Conservation (phyloP, 306 rosid species). For the Prunus mira region DNA sequence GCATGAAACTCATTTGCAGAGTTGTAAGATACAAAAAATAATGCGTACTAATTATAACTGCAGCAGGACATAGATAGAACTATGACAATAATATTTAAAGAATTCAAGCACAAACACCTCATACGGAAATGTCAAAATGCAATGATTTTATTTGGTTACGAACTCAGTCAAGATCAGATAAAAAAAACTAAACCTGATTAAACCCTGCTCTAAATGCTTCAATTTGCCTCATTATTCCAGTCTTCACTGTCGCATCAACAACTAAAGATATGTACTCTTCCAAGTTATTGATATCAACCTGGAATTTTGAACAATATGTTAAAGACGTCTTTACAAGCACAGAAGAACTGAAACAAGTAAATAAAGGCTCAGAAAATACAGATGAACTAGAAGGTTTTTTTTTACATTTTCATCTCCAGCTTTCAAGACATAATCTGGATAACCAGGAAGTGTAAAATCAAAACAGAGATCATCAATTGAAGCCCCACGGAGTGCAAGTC, state of each 20-base stretch:
- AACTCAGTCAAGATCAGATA: background rate
- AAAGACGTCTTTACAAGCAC: conserved; percentile 5
- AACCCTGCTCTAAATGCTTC: conserved; percentile 96
- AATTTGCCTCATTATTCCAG: conserved; percentile 76
- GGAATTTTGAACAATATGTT: conserved; percentile 18
- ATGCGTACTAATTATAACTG: background rate
- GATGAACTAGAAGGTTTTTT: conserved; percentile 5
- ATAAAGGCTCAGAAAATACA: background rate
- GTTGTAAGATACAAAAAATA: background rate
- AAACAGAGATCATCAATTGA: conserved; percentile 80
- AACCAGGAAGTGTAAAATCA: conserved; percentile 93
- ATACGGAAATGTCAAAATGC: background rate
- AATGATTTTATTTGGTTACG: background rate
- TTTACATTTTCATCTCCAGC: conserved; percentile 77
- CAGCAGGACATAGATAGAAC: background rate
- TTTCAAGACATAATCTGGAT: conserved; percentile 79
- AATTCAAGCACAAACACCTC: background rate
- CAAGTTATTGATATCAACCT: conserved; percentile 89
- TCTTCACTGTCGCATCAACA: conserved; percentile 85
- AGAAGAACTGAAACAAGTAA: background rate
- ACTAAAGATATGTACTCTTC: conserved; percentile 84
- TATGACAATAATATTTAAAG: background rate
- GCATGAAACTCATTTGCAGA: conserved; percentile 1
- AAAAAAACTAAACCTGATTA: conserved; percentile 64
- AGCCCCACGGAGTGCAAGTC: conserved; percentile 61